A percentile compares a stretch with the other conserved stretches of the same genome.
These are phyloP conservation scores for Ramaria sp. DNA, from an alignment of 768 basidiomycete genomes.

Conservation along the genomic window DNA sequence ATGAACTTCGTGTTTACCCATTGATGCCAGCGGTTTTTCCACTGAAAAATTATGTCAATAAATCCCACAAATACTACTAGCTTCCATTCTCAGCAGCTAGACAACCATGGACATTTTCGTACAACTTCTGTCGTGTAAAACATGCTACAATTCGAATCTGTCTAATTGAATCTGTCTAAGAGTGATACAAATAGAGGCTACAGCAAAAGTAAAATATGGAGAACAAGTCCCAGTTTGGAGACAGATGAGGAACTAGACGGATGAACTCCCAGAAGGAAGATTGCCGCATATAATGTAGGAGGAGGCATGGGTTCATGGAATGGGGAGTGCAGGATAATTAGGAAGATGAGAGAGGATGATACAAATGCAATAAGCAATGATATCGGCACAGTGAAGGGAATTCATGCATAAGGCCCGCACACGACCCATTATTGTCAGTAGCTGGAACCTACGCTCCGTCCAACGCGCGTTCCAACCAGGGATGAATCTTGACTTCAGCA, in stretches of 20 bases:
- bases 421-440: neutral
- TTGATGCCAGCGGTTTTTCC: too few species aligned
- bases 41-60: too few species aligned
- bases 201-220: neutral
- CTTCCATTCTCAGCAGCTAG: too few species aligned
- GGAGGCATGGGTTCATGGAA: neutral
- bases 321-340: neutral
- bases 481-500: slow-evolving; percentile 66
- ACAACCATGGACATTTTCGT: too few species aligned
- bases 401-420: neutral
- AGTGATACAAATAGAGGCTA: neutral
- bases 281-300: neutral
- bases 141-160: neutral
- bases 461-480: slow-evolving; percentile 52
- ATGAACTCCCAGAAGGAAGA: neutral
- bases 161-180: neutral
- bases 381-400: neutral
- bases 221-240: neutral
- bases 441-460: slow-evolving; percentile 10
- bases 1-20: too few species aligned
- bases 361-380: neutral
- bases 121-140: neutral
- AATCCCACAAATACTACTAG: too few species aligned
- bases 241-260: neutral
- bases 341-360: neutral